These are phyloP conservation scores for Fraxinus latifolia DNA, from an alignment of 305 asterid genomes.

Conservation along the genomic window DNA sequence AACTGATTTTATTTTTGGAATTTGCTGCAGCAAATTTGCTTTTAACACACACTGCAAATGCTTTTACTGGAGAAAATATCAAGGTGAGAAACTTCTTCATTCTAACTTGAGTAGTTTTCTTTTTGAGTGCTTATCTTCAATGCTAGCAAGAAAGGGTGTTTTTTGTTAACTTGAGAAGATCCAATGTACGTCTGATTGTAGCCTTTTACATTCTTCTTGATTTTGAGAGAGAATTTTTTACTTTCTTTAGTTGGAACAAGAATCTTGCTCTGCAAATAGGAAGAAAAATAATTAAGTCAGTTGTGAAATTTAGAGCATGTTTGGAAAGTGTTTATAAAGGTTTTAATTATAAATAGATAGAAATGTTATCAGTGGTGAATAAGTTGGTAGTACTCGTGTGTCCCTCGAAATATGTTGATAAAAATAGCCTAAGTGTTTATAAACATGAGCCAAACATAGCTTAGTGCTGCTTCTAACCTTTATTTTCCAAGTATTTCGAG, in stretches of 20 bases:
- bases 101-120: neutral
- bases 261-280: neutral
- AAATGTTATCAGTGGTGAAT: neutral
- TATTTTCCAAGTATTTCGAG: neutral
- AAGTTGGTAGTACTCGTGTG: neutral
- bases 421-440: neutral
- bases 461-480: neutral
- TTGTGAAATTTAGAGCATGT: neutral
- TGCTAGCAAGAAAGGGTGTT: constrained; percentile 1
- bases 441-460: neutral
- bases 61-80: constrained; percentile 39
- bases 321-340: neutral
- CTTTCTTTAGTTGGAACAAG: neutral
- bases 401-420: neutral
- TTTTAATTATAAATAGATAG: neutral
- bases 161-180: neutral
- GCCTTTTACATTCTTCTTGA: neutral
- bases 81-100: constrained; percentile 39
- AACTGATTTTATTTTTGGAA: constrained; percentile 15
- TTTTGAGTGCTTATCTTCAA: neutral
- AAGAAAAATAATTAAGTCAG: neutral
- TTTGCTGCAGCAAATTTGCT: constrained; percentile 44
- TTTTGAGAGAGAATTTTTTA: neutral
- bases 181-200: neutral
- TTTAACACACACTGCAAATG: constrained; percentile 44